phyloP scores from a whole-genome alignment of 768 basidiomycete species.

The Suillus luteus region DNA sequence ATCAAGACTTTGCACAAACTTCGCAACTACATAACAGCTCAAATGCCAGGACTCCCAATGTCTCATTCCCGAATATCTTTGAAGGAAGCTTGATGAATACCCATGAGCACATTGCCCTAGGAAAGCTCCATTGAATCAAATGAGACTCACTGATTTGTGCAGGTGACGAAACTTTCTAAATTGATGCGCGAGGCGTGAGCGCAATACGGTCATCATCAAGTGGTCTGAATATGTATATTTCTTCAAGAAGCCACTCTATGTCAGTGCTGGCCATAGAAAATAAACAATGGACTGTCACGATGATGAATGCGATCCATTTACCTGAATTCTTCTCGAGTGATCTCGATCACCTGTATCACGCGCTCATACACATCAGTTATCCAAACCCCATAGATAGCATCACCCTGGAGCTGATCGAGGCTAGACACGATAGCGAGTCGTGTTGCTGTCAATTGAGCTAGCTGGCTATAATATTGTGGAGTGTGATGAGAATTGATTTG shows the following conservation, averaged over 20 bases:
- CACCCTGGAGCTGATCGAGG: constrained; percentile 22
- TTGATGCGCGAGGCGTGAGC: constrained; percentile 24
- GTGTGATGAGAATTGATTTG: not conserved
- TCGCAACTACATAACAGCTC: not conserved
- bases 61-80: not conserved
- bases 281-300: constrained; percentile 1
- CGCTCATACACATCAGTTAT: constrained; percentile 15
- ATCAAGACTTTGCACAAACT: not conserved
- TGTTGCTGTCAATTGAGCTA: constrained; percentile 25
- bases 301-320: constrained; percentile 13
- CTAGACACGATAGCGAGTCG: constrained; percentile 21
- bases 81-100: not conserved
- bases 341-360: not conserved
- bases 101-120: not conserved
- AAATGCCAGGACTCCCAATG: not conserved
- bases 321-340: constrained; percentile 24
- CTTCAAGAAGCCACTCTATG: constrained; percentile 25
- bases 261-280: constrained; percentile 17
- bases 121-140: not conserved
- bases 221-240: constrained; percentile 34
- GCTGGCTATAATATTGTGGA: constrained; percentile 11
- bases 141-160: not conserved
- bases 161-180: not conserved
- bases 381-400: constrained; percentile 17
- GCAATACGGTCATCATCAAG: constrained; percentile 32